Evolutionary conservation across 2,329 filamentous ascomycete genomes (phyloP), one percentile per base, ranked within the genome.

Genomic region (Curvularia sp.): DNA sequence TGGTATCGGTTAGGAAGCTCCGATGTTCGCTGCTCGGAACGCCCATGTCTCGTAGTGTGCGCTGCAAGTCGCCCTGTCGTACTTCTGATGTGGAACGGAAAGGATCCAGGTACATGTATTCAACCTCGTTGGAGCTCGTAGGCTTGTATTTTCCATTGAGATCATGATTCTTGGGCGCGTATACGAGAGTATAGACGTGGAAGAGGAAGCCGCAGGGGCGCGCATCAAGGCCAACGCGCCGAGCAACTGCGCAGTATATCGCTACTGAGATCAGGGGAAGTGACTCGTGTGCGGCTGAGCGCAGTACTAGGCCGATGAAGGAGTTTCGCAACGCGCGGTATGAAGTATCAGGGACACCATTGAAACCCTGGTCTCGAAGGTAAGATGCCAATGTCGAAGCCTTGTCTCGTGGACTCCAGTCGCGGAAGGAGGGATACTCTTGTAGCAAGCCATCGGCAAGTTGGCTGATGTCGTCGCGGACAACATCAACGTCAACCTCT

Each of bases 281-380:
- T 1, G 93, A 94, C 27, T 91, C 88, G 69, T 96, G 92, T 0
- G 85, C 83, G 6, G 85, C 79, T 49, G 90, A 87, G 34, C 86
- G 87, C 42, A 98, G 81, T 3, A 91, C 92, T 60, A 96, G 83
- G 9, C 92, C 92, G 55, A 99, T 87, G 67, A 97, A 91, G 68
- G 91, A 96, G 76, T 98, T 96, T 61, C 91, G 87, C 57, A 98
- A 78, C 57, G 89, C 88, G 66, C 92, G 87, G 73, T 95, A 97
- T 53, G 89, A 86, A 7, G 87, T 85, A n/a, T 86, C 79, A n/a
- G 83, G 81, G 55, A 92, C 84, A 43, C 93, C 93, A 1, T 86
- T 86, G 64, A 96, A 84, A 53, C 90, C 87, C 36, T 87, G 84
- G 2, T 78, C 74, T 54, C 88, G 86, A 43, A 98, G 79, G 82